phyloP scores from a whole-genome alignment of 2,329 filamentous ascomycete genomes.

The Pseudopithomyces maydicus region DNA sequence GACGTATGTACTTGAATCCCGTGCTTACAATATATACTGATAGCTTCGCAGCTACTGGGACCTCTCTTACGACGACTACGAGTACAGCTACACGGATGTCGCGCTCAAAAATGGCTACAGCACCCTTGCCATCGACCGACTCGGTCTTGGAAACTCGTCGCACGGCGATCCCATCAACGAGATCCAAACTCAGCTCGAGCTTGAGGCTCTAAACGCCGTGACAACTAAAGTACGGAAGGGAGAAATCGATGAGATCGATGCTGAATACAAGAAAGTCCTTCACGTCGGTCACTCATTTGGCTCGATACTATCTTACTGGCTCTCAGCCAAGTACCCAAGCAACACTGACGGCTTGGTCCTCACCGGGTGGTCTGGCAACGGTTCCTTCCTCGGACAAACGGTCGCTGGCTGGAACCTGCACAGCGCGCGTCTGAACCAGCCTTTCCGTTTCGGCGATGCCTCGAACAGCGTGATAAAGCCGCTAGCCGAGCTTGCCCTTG shows the following conservation, averaged over 20 bases:
- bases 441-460: conserved; percentile 45
- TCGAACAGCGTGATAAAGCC: conserved; percentile 11
- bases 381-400: conserved; percentile 51
- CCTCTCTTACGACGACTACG: conserved; percentile 59
- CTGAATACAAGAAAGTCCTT: conserved; percentile 52
- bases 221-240: conserved; percentile 57
- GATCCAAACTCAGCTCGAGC: conserved; percentile 63
- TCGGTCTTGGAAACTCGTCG: conserved; percentile 64
- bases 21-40: conserved; percentile 1
- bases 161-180: conserved; percentile 64
- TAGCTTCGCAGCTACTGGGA: conserved; percentile 62
- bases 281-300: conserved; percentile 71
- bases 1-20: conserved; percentile 33
- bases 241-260: conserved; percentile 49
- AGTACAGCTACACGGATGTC: conserved; percentile 65
- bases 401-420: conserved; percentile 55
- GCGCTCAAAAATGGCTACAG: conserved; percentile 63
- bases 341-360: conserved; percentile 64
- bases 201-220: conserved; percentile 62
- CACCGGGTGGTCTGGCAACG: conserved; percentile 63
- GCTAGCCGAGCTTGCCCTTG: too few species aligned
- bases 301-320: conserved; percentile 61
- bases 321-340: conserved; percentile 58
- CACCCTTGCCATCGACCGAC: conserved; percentile 66
- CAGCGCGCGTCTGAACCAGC: conserved; percentile 50